Percentiles rank a stretch among this genome's conserved stretches.
Conservation (phyloP, 2,329 filamentous ascomycete species). For the Colletotrichum acutatum region DNA sequence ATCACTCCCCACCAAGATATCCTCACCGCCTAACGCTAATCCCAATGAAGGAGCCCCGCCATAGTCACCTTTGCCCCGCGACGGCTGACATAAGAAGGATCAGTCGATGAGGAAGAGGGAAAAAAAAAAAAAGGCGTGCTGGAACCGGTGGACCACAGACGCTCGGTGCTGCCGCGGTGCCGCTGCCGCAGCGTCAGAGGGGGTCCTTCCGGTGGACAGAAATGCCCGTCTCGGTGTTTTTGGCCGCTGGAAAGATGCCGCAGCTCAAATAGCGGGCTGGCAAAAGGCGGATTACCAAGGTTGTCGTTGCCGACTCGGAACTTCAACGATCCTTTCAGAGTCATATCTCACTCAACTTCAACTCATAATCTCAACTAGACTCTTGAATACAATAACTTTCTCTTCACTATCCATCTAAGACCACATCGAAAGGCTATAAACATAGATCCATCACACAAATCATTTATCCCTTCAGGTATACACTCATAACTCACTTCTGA, state of each 20-base stretch:
- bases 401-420: not conserved
- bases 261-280: not conserved
- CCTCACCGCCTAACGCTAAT: conserved; percentile 26
- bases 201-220: not conserved
- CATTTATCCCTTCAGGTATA: not conserved
- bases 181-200: not conserved
- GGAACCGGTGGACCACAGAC: conserved; percentile 21
- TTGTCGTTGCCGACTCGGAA: conserved; percentile 17
- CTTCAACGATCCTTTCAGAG: not conserved
- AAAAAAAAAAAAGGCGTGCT: conserved; percentile 5
- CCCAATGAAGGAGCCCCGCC: conserved; percentile 16
- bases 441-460: not conserved
- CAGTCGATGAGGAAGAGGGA: not conserved
- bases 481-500: not conserved
- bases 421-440: not conserved
- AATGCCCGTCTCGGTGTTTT: not conserved
- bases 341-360: conserved; percentile 4
- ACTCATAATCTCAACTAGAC: not conserved
- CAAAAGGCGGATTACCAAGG: conserved; percentile 16
- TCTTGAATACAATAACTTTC: not conserved
- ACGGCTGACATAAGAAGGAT: not conserved
- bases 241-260: not conserved
- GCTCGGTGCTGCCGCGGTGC: not conserved
- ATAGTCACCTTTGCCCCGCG: not conserved
- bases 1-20: not conserved